phyloP scores from a whole-genome alignment of 2,329 filamentous ascomycete species.

The Biscogniauxia mediterranea region DNA sequence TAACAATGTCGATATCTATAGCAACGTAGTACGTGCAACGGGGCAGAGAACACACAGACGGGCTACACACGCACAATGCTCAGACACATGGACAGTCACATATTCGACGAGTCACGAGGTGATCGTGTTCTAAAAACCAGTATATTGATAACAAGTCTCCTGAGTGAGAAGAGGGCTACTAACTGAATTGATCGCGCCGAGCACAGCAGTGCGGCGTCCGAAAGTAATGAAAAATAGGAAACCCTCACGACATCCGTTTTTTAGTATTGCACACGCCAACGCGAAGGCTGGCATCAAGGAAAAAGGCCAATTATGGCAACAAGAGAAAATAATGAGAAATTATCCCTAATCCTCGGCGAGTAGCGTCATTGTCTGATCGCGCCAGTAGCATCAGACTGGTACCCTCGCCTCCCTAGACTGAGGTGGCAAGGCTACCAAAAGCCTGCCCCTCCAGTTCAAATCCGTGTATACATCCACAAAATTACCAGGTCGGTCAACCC shows the following conservation, averaged over 20 bases:
- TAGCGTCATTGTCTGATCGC: conserved; percentile 24
- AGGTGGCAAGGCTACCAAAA: conserved; percentile 21
- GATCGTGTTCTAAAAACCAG: not conserved
- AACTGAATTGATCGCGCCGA: not conserved
- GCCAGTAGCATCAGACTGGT: conserved; percentile 27
- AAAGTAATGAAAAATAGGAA: not conserved
- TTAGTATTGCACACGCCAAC: not conserved
- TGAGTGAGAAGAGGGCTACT: not conserved
- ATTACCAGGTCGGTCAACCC: conserved; percentile 26
- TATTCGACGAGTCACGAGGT: not conserved
- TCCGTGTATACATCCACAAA: conserved; percentile 21
- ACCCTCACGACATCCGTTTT: conserved; percentile 4
- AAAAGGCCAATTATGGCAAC: conserved; percentile 19
- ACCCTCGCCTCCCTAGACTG: conserved; percentile 23
- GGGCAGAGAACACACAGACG: not conserved
- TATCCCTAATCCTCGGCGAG: conserved; percentile 24
- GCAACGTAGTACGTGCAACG: not conserved
- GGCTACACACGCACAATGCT: not conserved
- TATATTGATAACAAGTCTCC: not conserved
- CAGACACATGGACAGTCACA: not conserved
- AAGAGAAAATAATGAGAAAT: conserved; percentile 16
- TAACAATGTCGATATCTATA: not conserved
- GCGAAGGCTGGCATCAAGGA: not conserved
- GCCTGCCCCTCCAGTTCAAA: conserved; percentile 36
- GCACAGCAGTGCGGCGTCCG: not conserved